Evolutionary conservation across 345 rosid genomes (phyloP).

Genomic region (Microthlaspi erraticum): DNA sequence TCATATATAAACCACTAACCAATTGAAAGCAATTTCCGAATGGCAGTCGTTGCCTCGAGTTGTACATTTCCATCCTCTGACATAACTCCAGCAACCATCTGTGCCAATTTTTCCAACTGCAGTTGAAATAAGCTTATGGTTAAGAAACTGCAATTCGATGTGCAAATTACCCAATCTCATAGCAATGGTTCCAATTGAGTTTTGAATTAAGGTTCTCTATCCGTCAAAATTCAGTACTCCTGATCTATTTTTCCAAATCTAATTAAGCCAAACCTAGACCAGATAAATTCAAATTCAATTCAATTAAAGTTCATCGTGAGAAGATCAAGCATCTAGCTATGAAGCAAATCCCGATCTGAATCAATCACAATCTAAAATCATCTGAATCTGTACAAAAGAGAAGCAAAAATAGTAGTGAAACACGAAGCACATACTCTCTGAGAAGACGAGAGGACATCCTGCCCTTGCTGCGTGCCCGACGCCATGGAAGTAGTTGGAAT

Average conservation of each 20-base stretch:
- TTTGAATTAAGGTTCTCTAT: slow-evolving; percentile 1
- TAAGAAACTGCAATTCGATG: not conserved
- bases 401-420: no score
- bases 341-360: no score
- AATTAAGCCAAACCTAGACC: no score
- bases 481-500: slow-evolving; percentile 44
- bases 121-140: not conserved
- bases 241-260: no score
- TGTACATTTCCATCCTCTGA: slow-evolving; percentile 56
- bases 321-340: not conserved
- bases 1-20: slow-evolving; percentile 41
- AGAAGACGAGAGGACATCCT: slow-evolving; percentile 46
- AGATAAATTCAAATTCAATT: not conserved
- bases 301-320: not conserved
- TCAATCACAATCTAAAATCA: no score
- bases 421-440: slow-evolving; percentile 27
- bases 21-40: slow-evolving; percentile 73
- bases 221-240: not conserved
- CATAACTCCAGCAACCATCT: slow-evolving; percentile 63
- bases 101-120: slow-evolving; percentile 63
- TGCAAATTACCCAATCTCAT: not conserved
- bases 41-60: slow-evolving; percentile 64
- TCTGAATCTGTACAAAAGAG: no score
- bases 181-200: not conserved
- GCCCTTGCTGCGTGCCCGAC: slow-evolving; percentile 44